Conservation (phyloP, 805 yeast species). For the Wickerhamomyces kurtzmanii region DNA sequence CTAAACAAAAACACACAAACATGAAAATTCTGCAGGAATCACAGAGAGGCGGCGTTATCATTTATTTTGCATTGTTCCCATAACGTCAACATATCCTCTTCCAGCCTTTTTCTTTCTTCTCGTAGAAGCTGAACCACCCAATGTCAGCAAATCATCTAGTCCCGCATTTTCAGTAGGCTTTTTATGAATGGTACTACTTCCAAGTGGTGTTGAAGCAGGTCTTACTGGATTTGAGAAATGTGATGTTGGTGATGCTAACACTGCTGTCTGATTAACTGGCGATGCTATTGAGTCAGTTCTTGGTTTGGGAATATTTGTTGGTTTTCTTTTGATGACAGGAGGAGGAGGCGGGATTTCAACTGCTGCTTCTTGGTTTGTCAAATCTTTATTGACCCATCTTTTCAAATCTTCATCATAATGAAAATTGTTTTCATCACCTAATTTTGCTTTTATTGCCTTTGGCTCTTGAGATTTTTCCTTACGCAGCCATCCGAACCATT, state of each 20-base stretch:
- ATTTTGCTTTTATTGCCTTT: constrained; percentile 72
- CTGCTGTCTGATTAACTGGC: constrained; percentile 1
- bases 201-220: constrained; percentile 5
- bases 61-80: constrained; percentile 25
- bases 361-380: constrained; percentile 52
- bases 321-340: constrained; percentile 27
- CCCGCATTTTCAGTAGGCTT: constrained; percentile 19
- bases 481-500: constrained; percentile 59
- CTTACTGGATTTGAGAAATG: constrained; percentile 3
- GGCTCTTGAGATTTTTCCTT: constrained; percentile 51
- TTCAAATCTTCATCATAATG: constrained; percentile 75
- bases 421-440: constrained; percentile 71
- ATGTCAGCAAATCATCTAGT: constrained; percentile 34
- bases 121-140: constrained; percentile 19
- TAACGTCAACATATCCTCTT: constrained; percentile 62
- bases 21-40: too few species aligned
- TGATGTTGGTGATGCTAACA: constrained; percentile 5
- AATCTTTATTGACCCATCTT: constrained; percentile 77
- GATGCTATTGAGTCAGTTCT: constrained; percentile 22
- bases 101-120: constrained; percentile 34
- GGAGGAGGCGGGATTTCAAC: constrained; percentile 72
- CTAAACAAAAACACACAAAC: too few species aligned
- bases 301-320: constrained; percentile 23
- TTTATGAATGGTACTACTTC: too few species aligned
- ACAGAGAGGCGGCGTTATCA: too few species aligned